Evolutionary conservation across 78 protist genomes (phyloP), one percentile per base, ranked within the genome.

Genomic region (Salpingoeca rosetta): DNA sequence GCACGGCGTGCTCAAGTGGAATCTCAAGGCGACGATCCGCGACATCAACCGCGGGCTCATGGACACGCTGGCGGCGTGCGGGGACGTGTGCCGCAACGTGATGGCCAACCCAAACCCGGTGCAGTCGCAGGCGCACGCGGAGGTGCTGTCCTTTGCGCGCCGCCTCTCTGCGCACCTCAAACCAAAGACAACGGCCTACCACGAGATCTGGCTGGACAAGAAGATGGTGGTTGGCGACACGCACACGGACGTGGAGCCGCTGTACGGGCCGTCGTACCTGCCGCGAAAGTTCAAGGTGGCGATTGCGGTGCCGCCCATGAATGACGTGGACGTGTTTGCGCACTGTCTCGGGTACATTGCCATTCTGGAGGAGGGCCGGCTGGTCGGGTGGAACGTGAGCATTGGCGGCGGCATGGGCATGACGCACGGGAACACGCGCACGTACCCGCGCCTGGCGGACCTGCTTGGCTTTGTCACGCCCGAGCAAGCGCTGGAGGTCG

Each of bases 1-100:
- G 42, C 92, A 90, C 81, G 89, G 92, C 36, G 84, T 90, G 37
- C 1, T 83, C 56, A 89, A 89, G 82, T 0, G 35, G n/a, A 85
- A 90, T 51, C 88, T 90, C 73, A 65, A 76, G 51, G 73, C 87
- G 27, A 24, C 86, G 10, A 86, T 90, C 76, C 87, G 43, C 36
- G 92, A 25, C n/a, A 87, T 90, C 84, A 90, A 86, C 72, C 45
- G 27, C 36, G 83, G 72, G 12, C 83, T 90, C 17, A 86, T 87
- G 87, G 92, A 90, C 81, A 90, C 95, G 27, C 85, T 88, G 43
- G 95, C 93, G 2, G 95, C 92, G 41, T 93, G 95, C 77, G 95
- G 95, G 35, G 95, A 93, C 80, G 91, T 93, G 80, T 89, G 85
- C 83, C 85, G 95, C 39, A 93, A 93, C 89, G 90, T 93, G 72